phyloP scores from a whole-genome alignment of 2,329 filamentous ascomycete genomes.

The Aspergillus brunneoviolaceus region DNA sequence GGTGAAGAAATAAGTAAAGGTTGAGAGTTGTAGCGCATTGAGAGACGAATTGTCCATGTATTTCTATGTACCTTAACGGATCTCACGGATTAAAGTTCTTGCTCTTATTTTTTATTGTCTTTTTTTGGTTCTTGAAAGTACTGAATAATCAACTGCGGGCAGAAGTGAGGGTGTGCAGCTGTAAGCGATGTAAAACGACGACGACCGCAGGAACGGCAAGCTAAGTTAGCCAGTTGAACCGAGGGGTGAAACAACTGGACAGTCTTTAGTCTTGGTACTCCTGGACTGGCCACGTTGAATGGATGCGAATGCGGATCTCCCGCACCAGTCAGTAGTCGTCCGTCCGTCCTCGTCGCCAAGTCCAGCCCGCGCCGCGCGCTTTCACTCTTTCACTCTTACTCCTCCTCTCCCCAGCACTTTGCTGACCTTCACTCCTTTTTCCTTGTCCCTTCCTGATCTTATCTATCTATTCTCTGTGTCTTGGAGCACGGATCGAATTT shows the following conservation, averaged over 20 bases:
- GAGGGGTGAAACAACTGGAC: not conserved
- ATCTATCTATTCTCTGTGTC: not conserved
- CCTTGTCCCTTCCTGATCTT: not conserved
- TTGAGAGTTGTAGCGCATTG: not conserved
- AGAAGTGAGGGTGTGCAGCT: not conserved
- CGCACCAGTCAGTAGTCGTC: not conserved
- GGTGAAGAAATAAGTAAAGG: constrained; percentile 4
- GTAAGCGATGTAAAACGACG: not conserved
- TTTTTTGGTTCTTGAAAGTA: no score
- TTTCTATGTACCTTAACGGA: not conserved
- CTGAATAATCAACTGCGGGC: not conserved
- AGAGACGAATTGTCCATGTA: not conserved
- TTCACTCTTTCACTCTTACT: not conserved
- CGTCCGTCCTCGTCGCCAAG: not conserved
- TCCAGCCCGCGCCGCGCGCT: not conserved
- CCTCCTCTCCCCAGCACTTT: not conserved
- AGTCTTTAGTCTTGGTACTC: not conserved
- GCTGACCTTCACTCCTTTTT: not conserved
- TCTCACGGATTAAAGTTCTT: not conserved
- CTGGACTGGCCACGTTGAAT: constrained; percentile 13
- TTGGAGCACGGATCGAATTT: not conserved
- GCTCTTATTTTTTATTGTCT: no score
- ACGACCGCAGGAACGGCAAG: not conserved
- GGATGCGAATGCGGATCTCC: constrained; percentile 14
- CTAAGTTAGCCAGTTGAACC: not conserved